Evolutionary conservation across 108 stramenopile genomes (phyloP).

Genomic region (Nitzschia inconspicua): DNA sequence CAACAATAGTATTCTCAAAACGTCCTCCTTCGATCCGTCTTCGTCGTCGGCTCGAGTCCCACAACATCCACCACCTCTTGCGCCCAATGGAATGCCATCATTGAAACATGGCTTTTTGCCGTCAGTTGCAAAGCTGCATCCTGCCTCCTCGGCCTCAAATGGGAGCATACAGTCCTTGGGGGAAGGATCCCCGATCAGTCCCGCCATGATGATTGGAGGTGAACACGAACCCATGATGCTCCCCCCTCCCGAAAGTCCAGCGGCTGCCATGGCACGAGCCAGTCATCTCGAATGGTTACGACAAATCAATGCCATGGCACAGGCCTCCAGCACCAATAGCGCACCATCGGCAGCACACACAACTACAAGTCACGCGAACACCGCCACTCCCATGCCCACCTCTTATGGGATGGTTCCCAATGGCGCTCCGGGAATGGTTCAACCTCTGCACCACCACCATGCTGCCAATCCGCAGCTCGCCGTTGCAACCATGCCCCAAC

Average conservation of each 20-base stretch:
- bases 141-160: background rate
- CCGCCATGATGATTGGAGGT: slow-evolving; percentile 56
- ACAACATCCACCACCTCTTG: too few species aligned
- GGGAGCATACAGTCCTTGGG: background rate
- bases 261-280: background rate
- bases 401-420: too few species aligned
- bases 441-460: slow-evolving; percentile 15
- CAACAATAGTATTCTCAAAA: slow-evolving; percentile 6
- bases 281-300: slow-evolving; percentile 49
- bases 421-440: background rate
- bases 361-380: background rate
- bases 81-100: too few species aligned
- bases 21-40: background rate
- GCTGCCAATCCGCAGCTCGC: background rate
- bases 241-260: slow-evolving; percentile 47
- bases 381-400: background rate
- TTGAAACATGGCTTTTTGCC: too few species aligned
- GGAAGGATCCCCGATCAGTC: slow-evolving; percentile 58
- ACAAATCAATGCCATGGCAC: slow-evolving; percentile 48
- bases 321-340: too few species aligned
- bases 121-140: background rate
- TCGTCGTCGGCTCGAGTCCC: too few species aligned
- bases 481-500: background rate
- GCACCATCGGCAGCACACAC: background rate
- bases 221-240: slow-evolving; percentile 74